phyloP scores from a whole-genome alignment of 2,329 filamentous ascomycete species.

The Aspergillus ibericus region DNA sequence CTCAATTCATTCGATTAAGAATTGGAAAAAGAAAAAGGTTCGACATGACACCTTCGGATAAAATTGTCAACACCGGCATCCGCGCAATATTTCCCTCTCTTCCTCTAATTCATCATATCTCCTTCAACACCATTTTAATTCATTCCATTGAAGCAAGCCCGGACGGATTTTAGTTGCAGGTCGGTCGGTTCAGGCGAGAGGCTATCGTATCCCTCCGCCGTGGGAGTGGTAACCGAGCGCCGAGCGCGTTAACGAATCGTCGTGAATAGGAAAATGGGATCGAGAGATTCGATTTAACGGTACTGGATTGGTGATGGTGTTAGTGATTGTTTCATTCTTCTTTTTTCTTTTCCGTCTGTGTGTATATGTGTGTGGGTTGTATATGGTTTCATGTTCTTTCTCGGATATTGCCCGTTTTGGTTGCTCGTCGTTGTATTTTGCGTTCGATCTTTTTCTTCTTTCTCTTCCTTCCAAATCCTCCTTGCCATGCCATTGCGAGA shows the following conservation, averaged over 20 bases:
- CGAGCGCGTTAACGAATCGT: slow-evolving; percentile 29
- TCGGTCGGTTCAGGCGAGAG: slow-evolving; percentile 11
- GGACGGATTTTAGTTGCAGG: background rate
- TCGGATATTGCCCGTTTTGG: background rate
- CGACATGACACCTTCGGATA: slow-evolving; percentile 33
- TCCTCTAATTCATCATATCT: slow-evolving; percentile 12
- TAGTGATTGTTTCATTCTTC: slow-evolving; percentile 11
- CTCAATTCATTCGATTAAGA: slow-evolving; percentile 30
- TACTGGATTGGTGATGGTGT: slow-evolving; percentile 23
- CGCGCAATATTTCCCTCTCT: slow-evolving; percentile 4
- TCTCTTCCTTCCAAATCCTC: background rate
- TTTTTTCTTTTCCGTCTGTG: background rate
- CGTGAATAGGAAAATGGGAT: slow-evolving; percentile 32
- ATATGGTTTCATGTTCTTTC: background rate
- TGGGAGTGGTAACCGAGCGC: slow-evolving; percentile 23
- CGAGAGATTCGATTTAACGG: slow-evolving; percentile 35
- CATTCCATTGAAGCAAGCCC: background rate
- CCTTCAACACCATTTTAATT: slow-evolving; percentile 21
- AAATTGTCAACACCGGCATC: slow-evolving; percentile 31
- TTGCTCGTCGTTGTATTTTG: background rate
- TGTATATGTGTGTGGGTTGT: background rate
- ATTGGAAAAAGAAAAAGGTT: slow-evolving; percentile 28
- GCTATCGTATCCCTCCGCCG: slow-evolving; percentile 10
- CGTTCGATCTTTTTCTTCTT: background rate
- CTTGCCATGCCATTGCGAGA: background rate